Conservation (phyloP, 768 basidiomycete species). For the Rhizopogon vulgaris region DNA sequence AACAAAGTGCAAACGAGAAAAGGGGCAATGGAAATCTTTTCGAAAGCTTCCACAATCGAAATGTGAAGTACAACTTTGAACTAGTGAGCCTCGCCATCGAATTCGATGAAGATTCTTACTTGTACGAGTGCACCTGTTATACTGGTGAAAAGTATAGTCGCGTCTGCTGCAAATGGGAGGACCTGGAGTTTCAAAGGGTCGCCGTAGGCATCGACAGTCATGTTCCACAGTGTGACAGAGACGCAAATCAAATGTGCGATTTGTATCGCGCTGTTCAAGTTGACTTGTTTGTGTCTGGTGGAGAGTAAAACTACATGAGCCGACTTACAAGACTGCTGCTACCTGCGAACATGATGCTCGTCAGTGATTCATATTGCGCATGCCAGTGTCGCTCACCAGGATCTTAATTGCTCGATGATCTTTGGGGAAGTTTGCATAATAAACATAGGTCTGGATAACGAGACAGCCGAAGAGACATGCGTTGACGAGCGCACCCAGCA, state of each 20-base stretch:
- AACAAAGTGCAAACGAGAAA: not conserved
- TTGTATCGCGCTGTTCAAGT: not conserved
- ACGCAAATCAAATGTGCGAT: not conserved
- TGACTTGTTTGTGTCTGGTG: not conserved
- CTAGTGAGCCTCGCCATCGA: not conserved
- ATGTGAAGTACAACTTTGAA: not conserved
- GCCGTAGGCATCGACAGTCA: not conserved
- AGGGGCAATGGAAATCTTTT: not conserved
- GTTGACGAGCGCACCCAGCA: constrained; percentile 8
- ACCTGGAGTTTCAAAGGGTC: not conserved
- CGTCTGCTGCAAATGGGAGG: not conserved
- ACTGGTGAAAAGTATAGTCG: not conserved
- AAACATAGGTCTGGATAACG: constrained; percentile 8
- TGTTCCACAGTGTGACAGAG: not conserved
- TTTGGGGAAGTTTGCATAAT: constrained; percentile 6
- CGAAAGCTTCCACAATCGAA: constrained; percentile 1
- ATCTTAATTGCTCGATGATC: constrained; percentile 4
- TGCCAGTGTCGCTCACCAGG: not conserved
- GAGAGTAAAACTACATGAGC: not conserved
- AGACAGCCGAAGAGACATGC: constrained; percentile 10
- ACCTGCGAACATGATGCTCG: not conserved
- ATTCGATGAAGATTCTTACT: not conserved
- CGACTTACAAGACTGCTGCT: constrained; percentile 1
- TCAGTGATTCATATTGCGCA: not conserved
- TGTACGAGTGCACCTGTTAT: not conserved